A percentile compares a stretch with the other conserved stretches of the same genome.
phyloP scores from a whole-genome alignment of 2,329 filamentous ascomycete genomes.

The Trichothecium roseum region DNA sequence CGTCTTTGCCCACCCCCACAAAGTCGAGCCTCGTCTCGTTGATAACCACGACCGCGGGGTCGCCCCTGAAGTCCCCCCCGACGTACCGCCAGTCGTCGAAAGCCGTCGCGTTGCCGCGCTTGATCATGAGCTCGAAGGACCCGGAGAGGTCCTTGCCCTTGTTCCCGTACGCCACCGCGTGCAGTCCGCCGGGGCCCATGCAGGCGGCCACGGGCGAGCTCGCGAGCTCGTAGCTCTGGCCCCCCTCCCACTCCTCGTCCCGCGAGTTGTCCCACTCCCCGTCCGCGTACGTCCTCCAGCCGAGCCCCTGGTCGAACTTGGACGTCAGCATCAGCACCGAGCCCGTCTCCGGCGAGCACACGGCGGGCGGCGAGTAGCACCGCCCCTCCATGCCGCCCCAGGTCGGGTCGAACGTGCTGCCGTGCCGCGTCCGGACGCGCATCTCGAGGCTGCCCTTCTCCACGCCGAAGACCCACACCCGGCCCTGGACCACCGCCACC shows the following conservation, averaged over 20 bases:
- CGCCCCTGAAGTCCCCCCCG: constrained; percentile 1
- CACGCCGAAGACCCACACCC: constrained; percentile 5
- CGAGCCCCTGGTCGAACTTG: neutral
- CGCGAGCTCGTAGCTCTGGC: neutral
- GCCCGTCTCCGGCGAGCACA: neutral
- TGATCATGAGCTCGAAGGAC: constrained; percentile 1
- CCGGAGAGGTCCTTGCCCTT: neutral
- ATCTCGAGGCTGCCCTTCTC: neutral
- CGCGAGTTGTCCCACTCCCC: neutral
- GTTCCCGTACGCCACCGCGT: constrained; percentile 3
- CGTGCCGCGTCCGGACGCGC: neutral
- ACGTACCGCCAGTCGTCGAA: neutral
- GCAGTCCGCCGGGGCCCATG: neutral
- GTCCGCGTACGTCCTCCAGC: neutral
- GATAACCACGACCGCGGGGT: neutral
- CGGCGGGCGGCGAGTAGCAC: neutral
- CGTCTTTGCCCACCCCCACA: constrained; percentile 3
- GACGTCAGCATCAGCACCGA: neutral
- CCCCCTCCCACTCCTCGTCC: neutral
- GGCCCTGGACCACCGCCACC: neutral
- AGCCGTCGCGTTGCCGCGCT: neutral
- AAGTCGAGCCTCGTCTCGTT: neutral
- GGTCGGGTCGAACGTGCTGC: neutral
- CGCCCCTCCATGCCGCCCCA: neutral
- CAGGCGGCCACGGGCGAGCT: neutral